Evolutionary conservation across 139 green algal genomes (phyloP).

Genomic region (Chlorella sorokiniana): DNA sequence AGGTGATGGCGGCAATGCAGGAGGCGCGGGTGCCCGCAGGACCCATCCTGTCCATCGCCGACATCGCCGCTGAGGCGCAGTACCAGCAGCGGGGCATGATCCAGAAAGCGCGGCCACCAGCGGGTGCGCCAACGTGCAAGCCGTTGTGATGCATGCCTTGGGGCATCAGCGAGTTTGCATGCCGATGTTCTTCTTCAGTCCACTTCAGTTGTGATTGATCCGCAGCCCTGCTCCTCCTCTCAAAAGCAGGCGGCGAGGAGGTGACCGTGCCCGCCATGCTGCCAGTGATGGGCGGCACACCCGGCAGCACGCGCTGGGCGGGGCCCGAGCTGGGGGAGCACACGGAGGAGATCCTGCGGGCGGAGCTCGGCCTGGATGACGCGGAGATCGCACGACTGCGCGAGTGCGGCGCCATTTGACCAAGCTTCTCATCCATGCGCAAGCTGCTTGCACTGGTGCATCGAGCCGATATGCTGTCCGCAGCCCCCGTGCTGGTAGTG

Average conservation of each 20-base stretch:
- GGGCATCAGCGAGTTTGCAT: not conserved
- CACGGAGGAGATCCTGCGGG: slow-evolving; percentile 67
- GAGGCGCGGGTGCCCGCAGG: slow-evolving; percentile 66
- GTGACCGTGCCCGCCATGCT: slow-evolving; percentile 66
- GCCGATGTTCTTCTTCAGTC: not conserved
- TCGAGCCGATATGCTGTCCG: too few relatives aligned
- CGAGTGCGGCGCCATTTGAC: slow-evolving; percentile 50
- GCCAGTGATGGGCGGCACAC: slow-evolving; percentile 53
- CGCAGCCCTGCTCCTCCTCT: not conserved
- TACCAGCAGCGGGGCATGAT: slow-evolving; percentile 65
- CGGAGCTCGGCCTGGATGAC: slow-evolving; percentile 54
- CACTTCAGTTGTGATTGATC: not conserved
- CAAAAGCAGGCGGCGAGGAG: slow-evolving; percentile 19
- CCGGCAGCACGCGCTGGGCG: slow-evolving; percentile 70
- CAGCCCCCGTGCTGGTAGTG: too few relatives aligned
- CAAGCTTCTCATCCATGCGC: too few relatives aligned
- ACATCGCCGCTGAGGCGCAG: slow-evolving; percentile 64
- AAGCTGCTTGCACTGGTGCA: not conserved
- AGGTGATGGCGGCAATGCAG: slow-evolving; percentile 63
- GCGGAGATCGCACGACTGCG: slow-evolving; percentile 51
- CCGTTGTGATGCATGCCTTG: not conserved
- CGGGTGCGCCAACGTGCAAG: too few relatives aligned
- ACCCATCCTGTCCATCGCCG: slow-evolving; percentile 64
- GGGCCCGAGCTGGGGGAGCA: slow-evolving; percentile 75
- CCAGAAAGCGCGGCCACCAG: slow-evolving; percentile 39